Conservation (phyloP, 2,329 filamentous ascomycete genomes). For the Apiospora arundinis region DNA sequence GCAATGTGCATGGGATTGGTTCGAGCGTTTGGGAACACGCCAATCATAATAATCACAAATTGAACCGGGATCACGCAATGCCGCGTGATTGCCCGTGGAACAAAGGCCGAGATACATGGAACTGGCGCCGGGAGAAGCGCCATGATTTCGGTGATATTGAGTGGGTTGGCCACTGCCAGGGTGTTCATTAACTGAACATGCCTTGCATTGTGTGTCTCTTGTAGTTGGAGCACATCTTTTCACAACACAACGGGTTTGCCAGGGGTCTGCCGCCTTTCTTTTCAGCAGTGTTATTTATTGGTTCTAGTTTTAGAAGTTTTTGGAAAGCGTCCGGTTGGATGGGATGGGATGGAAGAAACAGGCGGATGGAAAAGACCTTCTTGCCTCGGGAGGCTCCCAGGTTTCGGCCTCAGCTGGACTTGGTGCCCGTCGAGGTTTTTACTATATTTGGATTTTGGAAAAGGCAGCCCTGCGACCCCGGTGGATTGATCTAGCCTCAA, state of each 20-base stretch:
- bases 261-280: conserved; percentile 35
- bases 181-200: conserved; percentile 47
- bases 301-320: conserved; percentile 29
- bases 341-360: conserved; percentile 11
- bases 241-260: conserved; percentile 33
- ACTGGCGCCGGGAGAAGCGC: conserved; percentile 67
- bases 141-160: conserved; percentile 80
- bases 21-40: conserved; percentile 55
- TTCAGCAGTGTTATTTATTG: conserved; percentile 39
- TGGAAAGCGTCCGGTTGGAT: conserved; percentile 20
- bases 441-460: conserved; percentile 36
- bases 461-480: conserved; percentile 37
- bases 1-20: conserved; percentile 35
- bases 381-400: conserved; percentile 35
- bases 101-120: conserved; percentile 62
- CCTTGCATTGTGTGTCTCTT: conserved; percentile 56
- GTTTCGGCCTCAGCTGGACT: conserved; percentile 19
- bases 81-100: conserved; percentile 59
- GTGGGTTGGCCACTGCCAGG: conserved; percentile 94
- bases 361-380: conserved; percentile 24
- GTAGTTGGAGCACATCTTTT: conserved; percentile 58
- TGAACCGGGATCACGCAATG: conserved; percentile 54
- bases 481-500: conserved; percentile 49
- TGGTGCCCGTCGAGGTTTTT: conserved; percentile 26
- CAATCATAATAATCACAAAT: conserved; percentile 44